These are phyloP conservation scores for Laguncularia racemosa DNA, from an alignment of 345 rosid species.

Conservation along the genomic window DNA sequence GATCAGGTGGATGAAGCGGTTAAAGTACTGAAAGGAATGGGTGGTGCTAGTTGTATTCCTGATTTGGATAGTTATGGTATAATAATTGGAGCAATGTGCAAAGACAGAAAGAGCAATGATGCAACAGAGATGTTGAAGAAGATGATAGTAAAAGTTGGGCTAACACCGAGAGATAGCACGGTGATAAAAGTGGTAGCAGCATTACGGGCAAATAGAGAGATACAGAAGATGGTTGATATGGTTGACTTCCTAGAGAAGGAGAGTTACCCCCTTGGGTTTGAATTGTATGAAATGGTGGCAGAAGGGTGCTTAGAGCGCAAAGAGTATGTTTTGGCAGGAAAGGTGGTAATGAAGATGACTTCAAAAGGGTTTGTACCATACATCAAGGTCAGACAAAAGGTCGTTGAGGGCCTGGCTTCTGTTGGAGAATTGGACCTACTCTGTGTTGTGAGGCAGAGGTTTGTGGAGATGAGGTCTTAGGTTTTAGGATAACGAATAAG, in stretches of 20 bases:
- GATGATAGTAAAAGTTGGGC: constrained; percentile 62
- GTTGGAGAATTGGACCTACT: constrained; percentile 63
- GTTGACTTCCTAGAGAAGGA: constrained; percentile 62
- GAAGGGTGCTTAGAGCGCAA: constrained; percentile 66
- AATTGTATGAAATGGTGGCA: constrained; percentile 44
- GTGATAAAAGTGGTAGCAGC: constrained; percentile 50
- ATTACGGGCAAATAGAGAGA: constrained; percentile 56
- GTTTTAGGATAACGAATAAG: neutral
- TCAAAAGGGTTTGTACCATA: constrained; percentile 74
- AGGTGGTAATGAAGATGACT: constrained; percentile 60
- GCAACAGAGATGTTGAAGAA: constrained; percentile 52
- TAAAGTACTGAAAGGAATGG: constrained; percentile 54
- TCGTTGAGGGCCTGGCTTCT: constrained; percentile 50
- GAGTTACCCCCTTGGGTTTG: constrained; percentile 50
- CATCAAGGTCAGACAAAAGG: constrained; percentile 60
- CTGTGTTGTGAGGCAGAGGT: constrained; percentile 58
- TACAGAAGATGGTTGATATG: constrained; percentile 57
- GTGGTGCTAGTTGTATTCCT: constrained; percentile 51
- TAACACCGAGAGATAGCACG: constrained; percentile 56
- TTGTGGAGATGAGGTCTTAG: constrained; percentile 53
- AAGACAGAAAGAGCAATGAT: constrained; percentile 41
- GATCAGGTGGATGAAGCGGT: constrained; percentile 62
- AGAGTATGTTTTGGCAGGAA: constrained; percentile 68
- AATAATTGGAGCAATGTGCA: constrained; percentile 45
- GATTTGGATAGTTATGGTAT: constrained; percentile 61